Evolutionary conservation across 805 yeast genomes (phyloP), one percentile per base, ranked within the genome.

Genomic region (Candida jianshihensis): DNA sequence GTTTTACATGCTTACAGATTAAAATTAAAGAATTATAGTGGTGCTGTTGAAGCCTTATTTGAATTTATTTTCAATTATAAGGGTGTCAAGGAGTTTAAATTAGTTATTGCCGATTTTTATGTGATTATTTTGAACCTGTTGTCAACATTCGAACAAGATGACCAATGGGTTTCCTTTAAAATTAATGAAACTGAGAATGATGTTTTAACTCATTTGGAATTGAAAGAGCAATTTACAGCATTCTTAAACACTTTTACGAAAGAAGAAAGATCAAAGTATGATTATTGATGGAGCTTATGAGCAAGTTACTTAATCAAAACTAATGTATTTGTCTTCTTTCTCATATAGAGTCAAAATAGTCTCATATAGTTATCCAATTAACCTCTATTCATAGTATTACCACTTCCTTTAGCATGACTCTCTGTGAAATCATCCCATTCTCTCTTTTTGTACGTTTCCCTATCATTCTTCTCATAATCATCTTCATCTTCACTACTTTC

Each of bases 381-480:
- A n/a, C 90, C 90, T 37, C 75, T 60, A 48, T 81, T 75, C 56
- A 71, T 75, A 32, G 89, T 87, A 54, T 90, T 90, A 10, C 98
- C 98, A 38, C 89, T 78, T 7, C 98, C 98, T 50, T 75, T 78
- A 0, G 88, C 82, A 54, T 87, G 78, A 4, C 75, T 75, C 43
- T 92, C 98, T 31, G 78, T 78, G 68, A 90, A 92, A 42, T 84
- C 94, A 60, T 92, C 98, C 97, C 97, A 92, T 29, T 74, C 71
- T 39, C 98, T 70, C 38, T 81, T 76, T 52, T 83, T 78, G 48
- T 81, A 73, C 5, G 95, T 88, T 44, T 78, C 81, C 22, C 51
- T 50, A 46, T 82, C 86, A n/a, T 64, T 70, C 44, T 61, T 67
- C 17, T 71, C 79, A 19, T 68, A 64, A 42, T 81, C 75, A 42